Conservation (phyloP, 257 asterid genomes). For the Cordia subcordata region DNA sequence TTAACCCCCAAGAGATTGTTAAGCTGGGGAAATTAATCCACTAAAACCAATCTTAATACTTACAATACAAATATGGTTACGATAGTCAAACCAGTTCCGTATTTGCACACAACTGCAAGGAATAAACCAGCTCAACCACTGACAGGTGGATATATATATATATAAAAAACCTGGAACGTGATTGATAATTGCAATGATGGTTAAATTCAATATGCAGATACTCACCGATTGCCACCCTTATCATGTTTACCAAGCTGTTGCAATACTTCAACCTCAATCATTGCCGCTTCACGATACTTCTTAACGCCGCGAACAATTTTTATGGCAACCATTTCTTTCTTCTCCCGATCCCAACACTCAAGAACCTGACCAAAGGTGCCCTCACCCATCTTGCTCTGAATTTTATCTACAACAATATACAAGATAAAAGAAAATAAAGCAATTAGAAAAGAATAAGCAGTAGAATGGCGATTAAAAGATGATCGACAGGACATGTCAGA, state of each 20-base stretch:
- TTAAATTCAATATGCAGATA: slow-evolving; percentile 2
- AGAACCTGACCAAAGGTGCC: slow-evolving; percentile 95
- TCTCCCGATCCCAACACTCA: slow-evolving; percentile 90
- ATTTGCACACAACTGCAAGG: slow-evolving; percentile 99
- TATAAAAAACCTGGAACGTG: slow-evolving; percentile 17
- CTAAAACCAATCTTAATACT: slow-evolving; percentile 58
- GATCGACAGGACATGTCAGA: too few relatives aligned
- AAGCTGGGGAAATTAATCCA: slow-evolving; percentile 71
- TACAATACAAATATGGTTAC: slow-evolving; percentile 99
- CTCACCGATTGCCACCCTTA: slow-evolving; percentile 83
- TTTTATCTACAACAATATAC: slow-evolving; percentile 62
- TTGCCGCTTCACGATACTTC: slow-evolving; percentile 86
- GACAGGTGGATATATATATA: too few relatives aligned
- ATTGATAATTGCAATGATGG: not conserved
- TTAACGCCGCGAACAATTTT: slow-evolving; percentile 79
- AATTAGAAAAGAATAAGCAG: not conserved
- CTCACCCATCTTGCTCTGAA: slow-evolving; percentile 91
- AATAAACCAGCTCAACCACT: slow-evolving; percentile 77
- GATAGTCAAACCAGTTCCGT: slow-evolving; percentile 99
- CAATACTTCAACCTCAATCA: slow-evolving; percentile 82
- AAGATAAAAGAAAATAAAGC: not conserved
- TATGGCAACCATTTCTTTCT: slow-evolving; percentile 78
- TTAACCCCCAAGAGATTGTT: slow-evolving; percentile 56
- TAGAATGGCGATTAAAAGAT: too few relatives aligned
- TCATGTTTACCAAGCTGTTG: slow-evolving; percentile 89